A percentile compares a stretch with the other conserved stretches of the same genome.
Conservation (phyloP, 352 stramenopile genomes). For the Sclerospora graminicola region DNA sequence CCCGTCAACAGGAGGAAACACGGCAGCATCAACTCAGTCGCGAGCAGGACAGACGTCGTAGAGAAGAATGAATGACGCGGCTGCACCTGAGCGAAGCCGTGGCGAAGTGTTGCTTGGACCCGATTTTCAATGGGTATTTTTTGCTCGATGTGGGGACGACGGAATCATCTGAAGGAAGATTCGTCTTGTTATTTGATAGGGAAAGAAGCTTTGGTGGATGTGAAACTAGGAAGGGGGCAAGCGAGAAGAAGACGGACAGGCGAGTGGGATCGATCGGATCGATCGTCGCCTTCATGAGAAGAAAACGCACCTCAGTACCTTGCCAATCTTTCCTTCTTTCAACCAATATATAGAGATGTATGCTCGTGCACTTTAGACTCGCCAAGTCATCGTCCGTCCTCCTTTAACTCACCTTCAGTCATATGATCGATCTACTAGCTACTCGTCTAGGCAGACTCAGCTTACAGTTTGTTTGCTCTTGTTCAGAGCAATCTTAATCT, state of each 20-base stretch:
- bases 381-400: not conserved
- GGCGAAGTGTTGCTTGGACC: slow-evolving; percentile 4
- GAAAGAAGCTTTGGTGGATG: slow-evolving; percentile 23
- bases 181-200: slow-evolving; percentile 29
- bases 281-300: slow-evolving; percentile 6
- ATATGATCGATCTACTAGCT: no score
- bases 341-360: slow-evolving; percentile 20
- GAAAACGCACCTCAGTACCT: slow-evolving; percentile 1
- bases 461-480: no score
- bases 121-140: slow-evolving; percentile 8
- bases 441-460: no score
- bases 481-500: slow-evolving; percentile 28
- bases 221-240: slow-evolving; percentile 38
- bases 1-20: slow-evolving; percentile 4
- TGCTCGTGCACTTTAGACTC: slow-evolving; percentile 9
- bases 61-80: slow-evolving; percentile 6
- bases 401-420: not conserved
- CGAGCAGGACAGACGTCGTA: slow-evolving; percentile 14
- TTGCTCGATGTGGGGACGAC: slow-evolving; percentile 4
- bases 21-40: slow-evolving; percentile 4
- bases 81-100: not conserved
- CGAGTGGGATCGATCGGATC: slow-evolving; percentile 9
- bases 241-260: no score
- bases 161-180: slow-evolving; percentile 13
- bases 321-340: not conserved